These are phyloP conservation scores for Salix suchowensis DNA, from an alignment of 345 rosid genomes.

Conservation along the genomic window DNA sequence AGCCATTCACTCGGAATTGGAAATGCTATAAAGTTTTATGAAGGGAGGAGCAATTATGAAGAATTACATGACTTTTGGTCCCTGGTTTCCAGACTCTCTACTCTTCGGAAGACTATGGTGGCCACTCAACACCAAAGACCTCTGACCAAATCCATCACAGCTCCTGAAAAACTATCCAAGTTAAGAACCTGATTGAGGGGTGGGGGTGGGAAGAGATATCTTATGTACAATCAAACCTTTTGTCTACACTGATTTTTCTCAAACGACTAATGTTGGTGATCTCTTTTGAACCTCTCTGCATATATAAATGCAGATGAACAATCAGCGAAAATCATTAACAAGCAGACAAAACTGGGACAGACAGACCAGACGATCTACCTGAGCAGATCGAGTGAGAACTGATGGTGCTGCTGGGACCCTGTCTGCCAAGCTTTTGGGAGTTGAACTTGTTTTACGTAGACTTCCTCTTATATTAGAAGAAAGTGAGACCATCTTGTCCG, in stretches of 20 bases:
- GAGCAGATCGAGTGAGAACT: conserved; percentile 2
- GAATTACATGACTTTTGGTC: conserved; percentile 5
- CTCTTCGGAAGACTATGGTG: not conserved
- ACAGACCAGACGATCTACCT: conserved; percentile 6
- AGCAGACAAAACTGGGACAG: not conserved
- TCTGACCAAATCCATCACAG: conserved; percentile 3
- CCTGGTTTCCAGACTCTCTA: conserved; percentile 2
- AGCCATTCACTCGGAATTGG: not conserved
- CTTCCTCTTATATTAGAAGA: not conserved
- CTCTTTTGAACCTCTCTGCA: conserved; percentile 15
- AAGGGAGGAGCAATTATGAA: not conserved
- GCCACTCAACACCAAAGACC: conserved; percentile 1
- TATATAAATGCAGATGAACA: not conserved
- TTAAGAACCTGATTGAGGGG: not conserved
- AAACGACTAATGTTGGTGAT: not conserved
- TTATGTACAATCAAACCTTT: conserved; percentile 10
- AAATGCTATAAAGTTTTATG: not conserved
- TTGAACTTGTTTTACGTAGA: not conserved
- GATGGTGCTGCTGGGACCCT: not conserved
- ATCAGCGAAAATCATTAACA: not conserved
- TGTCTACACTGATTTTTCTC: conserved; percentile 2
- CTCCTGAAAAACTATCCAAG: not conserved
- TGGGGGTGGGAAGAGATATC: not conserved
- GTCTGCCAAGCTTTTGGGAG: not conserved
- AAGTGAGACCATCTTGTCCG: not conserved